These are phyloP conservation scores for Oryza officinalis DNA, from an alignment of 176 grass and related monocot species.

Conservation along the genomic window DNA sequence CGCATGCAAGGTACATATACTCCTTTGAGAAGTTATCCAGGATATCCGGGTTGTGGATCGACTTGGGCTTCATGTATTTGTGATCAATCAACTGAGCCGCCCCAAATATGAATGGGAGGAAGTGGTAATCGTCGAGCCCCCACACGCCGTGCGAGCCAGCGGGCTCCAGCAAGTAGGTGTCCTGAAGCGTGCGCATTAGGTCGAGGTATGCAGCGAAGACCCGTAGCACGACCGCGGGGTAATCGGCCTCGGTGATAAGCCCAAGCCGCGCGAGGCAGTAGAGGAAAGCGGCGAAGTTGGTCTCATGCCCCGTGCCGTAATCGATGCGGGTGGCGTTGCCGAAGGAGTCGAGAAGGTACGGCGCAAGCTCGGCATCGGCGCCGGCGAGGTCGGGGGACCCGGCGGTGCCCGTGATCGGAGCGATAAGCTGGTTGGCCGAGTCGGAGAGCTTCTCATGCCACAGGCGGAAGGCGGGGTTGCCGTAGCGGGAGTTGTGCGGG, in stretches of 20 bases:
- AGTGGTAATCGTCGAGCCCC: slow-evolving; percentile 88
- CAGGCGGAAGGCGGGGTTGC: slow-evolving; percentile 82
- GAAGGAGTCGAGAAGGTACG: slow-evolving; percentile 90
- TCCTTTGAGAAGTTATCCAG: slow-evolving; percentile 83
- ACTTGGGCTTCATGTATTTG: slow-evolving; percentile 99
- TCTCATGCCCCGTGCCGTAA: slow-evolving; percentile 81
- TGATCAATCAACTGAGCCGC: slow-evolving; percentile 87
- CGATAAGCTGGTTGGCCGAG: slow-evolving; percentile 47
- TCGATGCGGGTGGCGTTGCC: slow-evolving; percentile 85
- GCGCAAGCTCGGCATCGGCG: slow-evolving; percentile 66
- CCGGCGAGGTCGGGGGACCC: slow-evolving; percentile 38
- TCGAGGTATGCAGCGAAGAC: slow-evolving; percentile 66
- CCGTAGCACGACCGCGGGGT: slow-evolving; percentile 55
- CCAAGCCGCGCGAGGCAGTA: slow-evolving; percentile 89
- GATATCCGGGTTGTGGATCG: slow-evolving; percentile 91
- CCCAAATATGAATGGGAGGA: slow-evolving; percentile 90
- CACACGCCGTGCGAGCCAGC: slow-evolving; percentile 87
- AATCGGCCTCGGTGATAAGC: slow-evolving; percentile 67
- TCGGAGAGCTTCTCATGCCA: slow-evolving; percentile 73
- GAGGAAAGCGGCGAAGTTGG: slow-evolving; percentile 88
- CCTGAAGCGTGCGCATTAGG: slow-evolving; percentile 82
- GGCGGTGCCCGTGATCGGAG: slow-evolving; percentile 43
- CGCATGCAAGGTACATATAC: slow-evolving; percentile 78
- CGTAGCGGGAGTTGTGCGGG: slow-evolving; percentile 74
- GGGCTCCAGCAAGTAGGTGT: slow-evolving; percentile 82